Evolutionary conservation across 2,329 filamentous ascomycete genomes (phyloP), one percentile per base, ranked within the genome.

Genomic region (Scorias spongiosa): DNA sequence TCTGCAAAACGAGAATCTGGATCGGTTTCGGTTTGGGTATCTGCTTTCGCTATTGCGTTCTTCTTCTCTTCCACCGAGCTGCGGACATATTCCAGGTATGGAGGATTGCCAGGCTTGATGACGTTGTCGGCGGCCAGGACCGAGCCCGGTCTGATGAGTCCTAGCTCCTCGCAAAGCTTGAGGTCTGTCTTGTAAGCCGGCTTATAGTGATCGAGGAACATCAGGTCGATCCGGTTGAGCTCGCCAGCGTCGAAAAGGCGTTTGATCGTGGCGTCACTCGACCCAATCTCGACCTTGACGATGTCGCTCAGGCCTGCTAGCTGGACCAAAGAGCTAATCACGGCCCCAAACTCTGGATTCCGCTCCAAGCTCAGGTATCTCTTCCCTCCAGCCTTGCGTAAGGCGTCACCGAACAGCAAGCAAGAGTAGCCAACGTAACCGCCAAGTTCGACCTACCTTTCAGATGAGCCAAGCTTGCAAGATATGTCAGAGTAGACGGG

Each of bases 171-270:
- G 57, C 80, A 84, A 0, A 87, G 70, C 63, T 86, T 86, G 48
- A 89, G 62, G 53, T 91, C 85, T 0, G 74, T 71, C 1, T 74
- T 75, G 58, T 89, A 91, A 0, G 78, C 74, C 0, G 81, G 80
- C 61, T 89, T 88, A 62, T 81, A 80, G 60, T 91, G 84, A 54
- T 91, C 85, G 30, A 91, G 65, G 60, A 91, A 89, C 60, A 87
- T 66, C 34, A 88, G 63, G 52, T 86, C 81, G 47, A 87, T 75
- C 39, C 71, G 68, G 18, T 67, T 61, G 18, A 87, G 58, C 4
- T 58, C 54, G 0, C 76, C 76, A 2, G 66, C 59, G 1, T 63
- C 54, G 48, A 77, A 68, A 4, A 89, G 66, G 5, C 75, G 71
- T 41, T 71, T 68, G 39, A 89, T 67, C 0, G 77, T 78, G n/a